Evolutionary conservation across 805 yeast species (phyloP), one percentile per base, ranked within the genome.

Genomic region (Candida ascalaphidarum): DNA sequence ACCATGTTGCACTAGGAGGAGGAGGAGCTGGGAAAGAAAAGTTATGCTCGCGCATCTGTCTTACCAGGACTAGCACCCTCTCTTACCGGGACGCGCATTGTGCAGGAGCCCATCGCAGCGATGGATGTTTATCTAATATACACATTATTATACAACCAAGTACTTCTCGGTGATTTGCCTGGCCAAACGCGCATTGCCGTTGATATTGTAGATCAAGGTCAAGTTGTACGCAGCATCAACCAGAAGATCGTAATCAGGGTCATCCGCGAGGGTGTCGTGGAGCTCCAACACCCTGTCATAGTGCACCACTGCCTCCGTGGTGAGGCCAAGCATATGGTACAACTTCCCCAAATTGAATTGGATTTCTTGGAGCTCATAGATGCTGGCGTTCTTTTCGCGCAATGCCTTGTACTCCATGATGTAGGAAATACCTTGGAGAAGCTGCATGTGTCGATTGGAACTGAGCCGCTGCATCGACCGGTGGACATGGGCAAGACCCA

Each of bases 401-500:
- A 67, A 46, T 11, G 71, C 74, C 22, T 65, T 63, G 43, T 92
- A 92, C 40, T 84, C 92, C 46, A 71, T 53, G 35, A 92, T 48
- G 43, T 72, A 86, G 31, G 88, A 74, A 26, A 92, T 56, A 0
- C 96, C 96, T 46, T 92, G 96, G 2, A 92, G 58, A 14, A 92
- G 63, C 46, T 88, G 96, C 33, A 81, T 65, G 45, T 89, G 96
- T 31, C 96, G 72, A 50, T 85, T 83, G 5, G 77, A 67, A 4
- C 95, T 79, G 33, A 83, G 74, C 36, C 98, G 66, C 53, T 92
- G 97, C 77, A 88, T 79, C 0, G 96, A 81, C 23, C 97, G 68
- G 43, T 89, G 96, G 14, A 88, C 60, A 53, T 86, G 88, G 0
- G 88, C 76, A 22, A 92, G 52, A 0, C 92, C 96, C 25, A 82